phyloP scores from a whole-genome alignment of 1,284 basidiomycete species.

The Trametes sp. region DNA sequence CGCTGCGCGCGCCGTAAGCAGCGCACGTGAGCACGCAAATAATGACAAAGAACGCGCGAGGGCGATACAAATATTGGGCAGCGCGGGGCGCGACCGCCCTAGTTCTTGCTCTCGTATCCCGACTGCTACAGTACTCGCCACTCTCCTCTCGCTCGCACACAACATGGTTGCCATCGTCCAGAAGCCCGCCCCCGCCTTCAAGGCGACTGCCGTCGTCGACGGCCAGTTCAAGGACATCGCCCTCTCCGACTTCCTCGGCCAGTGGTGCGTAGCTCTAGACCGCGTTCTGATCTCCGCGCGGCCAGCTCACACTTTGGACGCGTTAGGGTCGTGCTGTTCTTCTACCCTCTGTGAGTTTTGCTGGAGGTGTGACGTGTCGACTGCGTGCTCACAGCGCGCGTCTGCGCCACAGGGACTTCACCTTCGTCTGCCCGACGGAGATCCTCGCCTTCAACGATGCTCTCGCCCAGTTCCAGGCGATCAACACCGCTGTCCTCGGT shows the following conservation, averaged over 20 bases:
- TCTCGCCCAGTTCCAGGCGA: constrained; percentile 72
- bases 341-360: constrained; percentile 77
- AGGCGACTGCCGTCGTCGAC: constrained; percentile 76
- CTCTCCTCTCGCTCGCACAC: background rate
- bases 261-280: constrained; percentile 66
- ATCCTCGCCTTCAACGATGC: constrained; percentile 93
- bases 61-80: constrained; percentile 33
- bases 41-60: constrained; percentile 41
- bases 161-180: constrained; percentile 77
- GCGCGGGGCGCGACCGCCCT: constrained; percentile 21
- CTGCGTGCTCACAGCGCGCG: constrained; percentile 14
- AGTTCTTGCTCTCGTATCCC: constrained; percentile 13
- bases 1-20: constrained; percentile 31
- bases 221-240: constrained; percentile 81
- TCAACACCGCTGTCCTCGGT: constrained; percentile 83
- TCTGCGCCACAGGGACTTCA: constrained; percentile 64
- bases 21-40: constrained; percentile 36
- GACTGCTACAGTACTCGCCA: background rate
- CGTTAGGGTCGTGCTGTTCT: constrained; percentile 44
- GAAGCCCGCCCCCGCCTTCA: constrained; percentile 81
- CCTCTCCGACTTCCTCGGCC: constrained; percentile 75
- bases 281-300: constrained; percentile 8
- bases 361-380: constrained; percentile 23
- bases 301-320: constrained; percentile 1
- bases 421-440: constrained; percentile 92